Conservation (phyloP, 441 rosid genomes). For the Croton laevigatus region DNA sequence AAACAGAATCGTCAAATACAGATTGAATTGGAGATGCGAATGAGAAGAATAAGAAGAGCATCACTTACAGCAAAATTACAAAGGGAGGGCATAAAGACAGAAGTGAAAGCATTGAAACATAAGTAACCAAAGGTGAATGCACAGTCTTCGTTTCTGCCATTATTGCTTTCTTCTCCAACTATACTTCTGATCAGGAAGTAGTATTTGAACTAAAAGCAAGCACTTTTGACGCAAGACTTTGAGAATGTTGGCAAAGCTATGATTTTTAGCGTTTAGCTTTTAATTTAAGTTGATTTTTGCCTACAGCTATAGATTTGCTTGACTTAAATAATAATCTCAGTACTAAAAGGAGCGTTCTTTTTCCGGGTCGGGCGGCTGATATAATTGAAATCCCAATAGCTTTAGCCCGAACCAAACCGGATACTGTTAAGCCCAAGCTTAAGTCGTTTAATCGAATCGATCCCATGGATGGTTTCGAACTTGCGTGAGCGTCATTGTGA, state of each 20-base stretch:
- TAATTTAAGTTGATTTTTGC: too few species aligned
- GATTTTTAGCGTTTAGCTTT: too few species aligned
- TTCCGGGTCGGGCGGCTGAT: conserved; percentile 2
- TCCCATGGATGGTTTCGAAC: background rate
- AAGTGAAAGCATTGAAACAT: conserved; percentile 77
- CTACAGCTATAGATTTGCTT: background rate
- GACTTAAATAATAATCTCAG: background rate
- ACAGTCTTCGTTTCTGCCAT: conserved; percentile 61
- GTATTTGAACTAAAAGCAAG: background rate
- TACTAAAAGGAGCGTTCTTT: background rate
- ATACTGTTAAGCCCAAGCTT: too few species aligned
- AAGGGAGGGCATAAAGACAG: conserved; percentile 85
- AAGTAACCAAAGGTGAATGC: conserved; percentile 76
- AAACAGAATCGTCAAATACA: too few species aligned
- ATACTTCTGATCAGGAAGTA: too few species aligned
- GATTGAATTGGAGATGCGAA: background rate
- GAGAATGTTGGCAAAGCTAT: too few species aligned
- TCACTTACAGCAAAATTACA: conserved; percentile 79
- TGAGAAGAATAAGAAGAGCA: background rate
- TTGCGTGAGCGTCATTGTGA: too few species aligned
- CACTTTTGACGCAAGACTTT: too few species aligned
- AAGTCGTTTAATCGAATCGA: too few species aligned
- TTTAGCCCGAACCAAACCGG: too few species aligned
- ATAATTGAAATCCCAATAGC: too few species aligned
- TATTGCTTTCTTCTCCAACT: background rate